Conservation (phyloP, 2,329 filamentous ascomycete species). For the Fusarium sp. region DNA sequence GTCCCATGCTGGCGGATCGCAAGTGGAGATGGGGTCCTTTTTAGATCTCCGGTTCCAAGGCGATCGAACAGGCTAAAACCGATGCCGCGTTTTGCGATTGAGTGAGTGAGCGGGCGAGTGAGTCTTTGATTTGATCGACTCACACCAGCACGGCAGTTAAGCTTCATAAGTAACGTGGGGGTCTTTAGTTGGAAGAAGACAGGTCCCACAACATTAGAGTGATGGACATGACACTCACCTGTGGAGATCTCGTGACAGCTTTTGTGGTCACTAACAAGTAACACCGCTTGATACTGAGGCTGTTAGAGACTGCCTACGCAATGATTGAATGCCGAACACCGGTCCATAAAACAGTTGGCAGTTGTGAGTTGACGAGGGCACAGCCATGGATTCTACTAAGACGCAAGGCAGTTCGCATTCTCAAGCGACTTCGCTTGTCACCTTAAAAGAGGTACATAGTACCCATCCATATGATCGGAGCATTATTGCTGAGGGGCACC, state of each 20-base stretch:
- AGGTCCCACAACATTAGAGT: conserved; percentile 30
- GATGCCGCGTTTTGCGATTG: conserved; percentile 34
- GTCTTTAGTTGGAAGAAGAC: conserved; percentile 17
- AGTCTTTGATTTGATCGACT: conserved; percentile 24
- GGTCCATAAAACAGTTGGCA: not conserved
- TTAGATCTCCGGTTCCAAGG: conserved; percentile 27
- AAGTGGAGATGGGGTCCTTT: conserved; percentile 5
- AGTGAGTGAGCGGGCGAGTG: not conserved
- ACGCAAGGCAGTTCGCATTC: not conserved
- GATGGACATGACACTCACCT: conserved; percentile 25
- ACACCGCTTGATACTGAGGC: not conserved
- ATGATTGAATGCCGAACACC: not conserved
- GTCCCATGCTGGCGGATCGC: conserved; percentile 24
- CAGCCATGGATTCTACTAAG: not conserved
- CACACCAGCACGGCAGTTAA: conserved; percentile 36
- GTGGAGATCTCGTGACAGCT: conserved; percentile 31
- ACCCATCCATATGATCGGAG: not conserved
- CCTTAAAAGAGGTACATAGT: not conserved
- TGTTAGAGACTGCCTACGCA: not conserved
- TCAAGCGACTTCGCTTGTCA: not conserved
- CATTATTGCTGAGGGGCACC: conserved; percentile 3
- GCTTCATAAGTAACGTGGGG: conserved; percentile 35
- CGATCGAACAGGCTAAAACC: conserved; percentile 25
- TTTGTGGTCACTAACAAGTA: conserved; percentile 13
- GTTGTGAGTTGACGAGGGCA: not conserved